A percentile compares a stretch with the other conserved stretches of the same genome.
phyloP scores from a whole-genome alignment of 768 basidiomycete species.

The Royoungia palumana region DNA sequence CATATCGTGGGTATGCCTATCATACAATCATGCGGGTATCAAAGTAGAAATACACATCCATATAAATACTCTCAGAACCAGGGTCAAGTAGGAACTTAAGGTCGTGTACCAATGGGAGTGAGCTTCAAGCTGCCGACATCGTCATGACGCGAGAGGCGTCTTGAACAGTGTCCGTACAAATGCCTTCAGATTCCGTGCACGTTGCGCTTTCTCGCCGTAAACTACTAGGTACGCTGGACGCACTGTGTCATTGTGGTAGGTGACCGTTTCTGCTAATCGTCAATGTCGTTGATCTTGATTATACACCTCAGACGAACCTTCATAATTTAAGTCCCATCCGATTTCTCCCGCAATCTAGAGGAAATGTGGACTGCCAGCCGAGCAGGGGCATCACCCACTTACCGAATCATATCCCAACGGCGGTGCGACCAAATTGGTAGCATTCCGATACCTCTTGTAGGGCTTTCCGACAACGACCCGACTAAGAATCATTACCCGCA shows the following conservation, averaged over 20 bases:
- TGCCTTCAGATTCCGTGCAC: conserved; percentile 21
- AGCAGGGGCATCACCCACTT: conserved; percentile 29
- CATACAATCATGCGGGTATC: conserved; percentile 21
- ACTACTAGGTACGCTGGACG: conserved; percentile 65
- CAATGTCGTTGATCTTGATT: too few relatives aligned
- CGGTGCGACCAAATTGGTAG: conserved; percentile 44
- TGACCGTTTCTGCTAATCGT: conserved; percentile 50
- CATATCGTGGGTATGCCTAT: conserved; percentile 10
- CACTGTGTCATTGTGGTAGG: conserved; percentile 63
- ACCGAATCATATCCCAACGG: conserved; percentile 60
- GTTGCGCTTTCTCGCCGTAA: conserved; percentile 40
- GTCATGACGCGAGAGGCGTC: conserved; percentile 29
- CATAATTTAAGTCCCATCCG: conserved; percentile 64
- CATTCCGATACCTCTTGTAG: conserved; percentile 47
- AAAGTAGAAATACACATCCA: background rate
- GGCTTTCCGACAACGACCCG: conserved; percentile 65
- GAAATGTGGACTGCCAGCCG: conserved; percentile 1
- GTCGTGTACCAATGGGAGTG: background rate
- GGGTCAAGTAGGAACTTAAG: background rate
- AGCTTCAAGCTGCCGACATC: too few relatives aligned
- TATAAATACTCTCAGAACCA: conserved; percentile 9
- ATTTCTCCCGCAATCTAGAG: conserved; percentile 63
- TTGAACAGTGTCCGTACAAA: conserved; percentile 30
- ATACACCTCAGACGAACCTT: conserved; percentile 27
- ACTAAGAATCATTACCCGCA: conserved; percentile 53